Evolutionary conservation across 116 monocot species (phyloP).

Genomic region (Papilionanthe hybrid): DNA sequence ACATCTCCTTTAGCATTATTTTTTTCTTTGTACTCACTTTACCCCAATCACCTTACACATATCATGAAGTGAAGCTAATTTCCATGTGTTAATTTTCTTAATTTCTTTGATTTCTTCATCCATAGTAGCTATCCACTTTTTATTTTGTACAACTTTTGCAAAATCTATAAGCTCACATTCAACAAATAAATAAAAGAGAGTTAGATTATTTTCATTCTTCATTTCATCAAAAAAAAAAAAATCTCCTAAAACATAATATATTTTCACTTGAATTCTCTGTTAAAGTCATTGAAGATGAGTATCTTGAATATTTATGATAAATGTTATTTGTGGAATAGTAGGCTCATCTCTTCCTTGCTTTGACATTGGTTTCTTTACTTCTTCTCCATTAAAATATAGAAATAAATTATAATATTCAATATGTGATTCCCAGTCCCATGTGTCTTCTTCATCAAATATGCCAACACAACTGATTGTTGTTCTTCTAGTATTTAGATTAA

Average conservation of each 20-base stretch:
- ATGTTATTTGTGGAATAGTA: no score
- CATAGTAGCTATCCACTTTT: background rate
- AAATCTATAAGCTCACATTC: background rate
- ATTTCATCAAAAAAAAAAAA: no score
- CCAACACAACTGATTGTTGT: background rate
- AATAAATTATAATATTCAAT: background rate
- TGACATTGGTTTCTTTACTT: no score
- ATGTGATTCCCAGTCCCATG: background rate
- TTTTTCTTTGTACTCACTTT: slow-evolving; percentile 1
- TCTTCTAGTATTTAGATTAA: background rate
- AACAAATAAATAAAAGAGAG: background rate
- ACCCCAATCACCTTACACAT: background rate
- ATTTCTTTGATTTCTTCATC: background rate
- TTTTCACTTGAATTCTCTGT: no score
- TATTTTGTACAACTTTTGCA: background rate
- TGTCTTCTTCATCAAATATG: background rate
- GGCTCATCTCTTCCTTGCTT: no score
- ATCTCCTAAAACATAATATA: no score
- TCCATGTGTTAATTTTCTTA: background rate
- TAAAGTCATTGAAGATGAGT: background rate
- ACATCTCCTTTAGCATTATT: background rate
- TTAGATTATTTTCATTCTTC: no score
- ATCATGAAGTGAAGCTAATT: background rate
- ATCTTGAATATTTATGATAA: background rate
- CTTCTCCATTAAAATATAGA: background rate